phyloP scores from a whole-genome alignment of 208 protist genomes.

The Acanthamoeba sp. region DNA sequence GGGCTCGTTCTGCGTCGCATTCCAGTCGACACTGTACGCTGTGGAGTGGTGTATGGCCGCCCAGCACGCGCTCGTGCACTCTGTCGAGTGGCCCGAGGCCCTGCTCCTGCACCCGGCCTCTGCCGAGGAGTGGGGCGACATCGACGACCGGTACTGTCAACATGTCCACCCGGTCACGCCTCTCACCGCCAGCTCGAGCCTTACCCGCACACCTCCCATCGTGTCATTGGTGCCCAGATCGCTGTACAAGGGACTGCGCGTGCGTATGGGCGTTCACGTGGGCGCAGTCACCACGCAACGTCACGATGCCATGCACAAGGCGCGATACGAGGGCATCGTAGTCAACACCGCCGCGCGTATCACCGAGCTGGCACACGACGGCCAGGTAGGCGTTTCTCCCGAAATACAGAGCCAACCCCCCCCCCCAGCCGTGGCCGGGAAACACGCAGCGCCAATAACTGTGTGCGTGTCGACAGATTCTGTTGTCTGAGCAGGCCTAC shows the following conservation, averaged over 20 bases:
- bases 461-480: neutral
- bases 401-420: no score
- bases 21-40: neutral
- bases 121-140: conserved; percentile 30
- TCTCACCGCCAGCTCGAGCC: no score
- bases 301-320: neutral
- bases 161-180: no score
- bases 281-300: neutral
- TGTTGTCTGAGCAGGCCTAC: neutral
- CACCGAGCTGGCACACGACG: neutral
- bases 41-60: conserved; percentile 4
- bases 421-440: no score
- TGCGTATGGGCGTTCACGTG: conserved; percentile 23
- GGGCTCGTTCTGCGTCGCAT: conserved; percentile 46
- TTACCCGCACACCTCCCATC: no score
- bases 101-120: conserved; percentile 3
- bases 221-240: no score
- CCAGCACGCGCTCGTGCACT: neutral
- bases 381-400: no score
- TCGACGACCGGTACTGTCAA: neutral
- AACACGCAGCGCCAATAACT: no score
- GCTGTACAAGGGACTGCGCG: conserved; percentile 1
- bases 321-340: neutral
- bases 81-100: neutral
- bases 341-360: neutral